Base-by-base conservation (phyloP, 371 early-diverging fungal genomes). In the Batrachochytrium dendrobatidis region DNA sequence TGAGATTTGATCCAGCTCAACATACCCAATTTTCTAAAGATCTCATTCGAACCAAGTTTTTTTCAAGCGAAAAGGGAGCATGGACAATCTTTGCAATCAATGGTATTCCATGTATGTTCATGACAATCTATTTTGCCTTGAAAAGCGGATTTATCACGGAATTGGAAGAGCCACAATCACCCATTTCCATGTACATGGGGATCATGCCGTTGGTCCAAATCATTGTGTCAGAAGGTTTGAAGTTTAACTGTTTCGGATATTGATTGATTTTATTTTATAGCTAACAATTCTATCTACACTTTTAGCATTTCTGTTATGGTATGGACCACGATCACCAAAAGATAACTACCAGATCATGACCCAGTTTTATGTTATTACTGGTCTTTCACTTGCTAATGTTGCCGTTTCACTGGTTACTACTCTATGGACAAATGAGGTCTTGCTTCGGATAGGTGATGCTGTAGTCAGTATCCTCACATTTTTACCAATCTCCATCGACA, bases 151-250 rank as follows among this genome's bases (percentile, higher is more conserved):
- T n/a, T n/a, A n/a, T n/a, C 12, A 15, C 39, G 39, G 15, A n/a
- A n/a, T 39, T 39, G 39, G 39, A 12, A 15, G n/a, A 12, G 15
- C 39, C 15, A 39, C 39, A 15, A 12, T n/a, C n/a, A n/a, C 39
- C 39, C 15, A 39, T n/a, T n/a, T 15, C 12, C 39, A 39, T n/a
- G 39, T n/a, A 15, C 39, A 39, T 39, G 39, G 39, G n/a, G n/a
- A n/a, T n/a, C n/a, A 39, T 39, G n/a, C n/a, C n/a, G 39, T n/a
- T 39, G 39, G 39, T n/a, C 12, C 39, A 39, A 39, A 39, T 39
- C n/a, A n/a, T 39, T 39, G 39, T 39, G 15, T 12, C 39, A 15
- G 39, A 12, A 39, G 39, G 39, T 39, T 15, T n/a, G n/a, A 12
- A 39, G n/a, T n/a, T 39, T 39, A 12, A 39, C 39, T 39, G 15